These are phyloP conservation scores for Colletotrichum agaves DNA, from an alignment of 2,329 filamentous ascomycete genomes.

Conservation along the genomic window DNA sequence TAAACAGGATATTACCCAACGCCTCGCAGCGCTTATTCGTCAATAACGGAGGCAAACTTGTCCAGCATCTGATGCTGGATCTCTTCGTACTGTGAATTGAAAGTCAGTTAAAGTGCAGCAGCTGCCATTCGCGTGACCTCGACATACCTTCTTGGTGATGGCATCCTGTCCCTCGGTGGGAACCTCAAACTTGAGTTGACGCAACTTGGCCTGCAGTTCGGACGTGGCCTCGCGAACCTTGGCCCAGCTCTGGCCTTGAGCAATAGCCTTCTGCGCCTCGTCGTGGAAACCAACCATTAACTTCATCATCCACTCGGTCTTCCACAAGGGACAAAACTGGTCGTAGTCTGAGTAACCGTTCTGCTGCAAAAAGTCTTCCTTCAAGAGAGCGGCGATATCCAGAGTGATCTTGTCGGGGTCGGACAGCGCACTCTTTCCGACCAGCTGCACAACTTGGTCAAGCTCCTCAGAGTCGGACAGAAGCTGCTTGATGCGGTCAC, in stretches of 20 bases:
- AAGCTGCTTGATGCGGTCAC: slow-evolving; percentile 93
- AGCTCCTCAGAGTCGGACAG: slow-evolving; percentile 96
- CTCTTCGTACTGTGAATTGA: slow-evolving; percentile 79
- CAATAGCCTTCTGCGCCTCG: slow-evolving; percentile 93
- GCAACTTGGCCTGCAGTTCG: slow-evolving; percentile 85
- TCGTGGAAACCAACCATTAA: slow-evolving; percentile 98
- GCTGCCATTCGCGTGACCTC: not conserved
- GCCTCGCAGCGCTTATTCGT: slow-evolving; percentile 73
- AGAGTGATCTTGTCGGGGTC: slow-evolving; percentile 98
- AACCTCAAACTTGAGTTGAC: slow-evolving; percentile 97
- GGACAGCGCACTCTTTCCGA: slow-evolving; percentile 95
- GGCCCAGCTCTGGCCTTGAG: slow-evolving; percentile 89
- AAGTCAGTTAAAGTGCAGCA: slow-evolving; percentile 50
- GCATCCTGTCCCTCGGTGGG: slow-evolving; percentile 85
- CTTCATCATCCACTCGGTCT: slow-evolving; percentile 99
- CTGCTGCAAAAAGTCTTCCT: slow-evolving; percentile 99
- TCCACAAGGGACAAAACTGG: slow-evolving; percentile 99
- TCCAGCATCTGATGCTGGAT: slow-evolving; percentile 93
- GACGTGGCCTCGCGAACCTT: slow-evolving; percentile 92
- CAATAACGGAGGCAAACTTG: slow-evolving; percentile 95
- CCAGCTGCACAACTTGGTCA: slow-evolving; percentile 97
- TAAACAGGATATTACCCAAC: slow-evolving; percentile 16
- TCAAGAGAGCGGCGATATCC: slow-evolving; percentile 89
- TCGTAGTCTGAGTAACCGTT: slow-evolving; percentile 99
- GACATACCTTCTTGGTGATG: slow-evolving; percentile 82